Evolutionary conservation across 192 early-diverging fungal genomes (phyloP), one percentile per base, ranked within the genome.

Genomic region (Coemansia sp.): DNA sequence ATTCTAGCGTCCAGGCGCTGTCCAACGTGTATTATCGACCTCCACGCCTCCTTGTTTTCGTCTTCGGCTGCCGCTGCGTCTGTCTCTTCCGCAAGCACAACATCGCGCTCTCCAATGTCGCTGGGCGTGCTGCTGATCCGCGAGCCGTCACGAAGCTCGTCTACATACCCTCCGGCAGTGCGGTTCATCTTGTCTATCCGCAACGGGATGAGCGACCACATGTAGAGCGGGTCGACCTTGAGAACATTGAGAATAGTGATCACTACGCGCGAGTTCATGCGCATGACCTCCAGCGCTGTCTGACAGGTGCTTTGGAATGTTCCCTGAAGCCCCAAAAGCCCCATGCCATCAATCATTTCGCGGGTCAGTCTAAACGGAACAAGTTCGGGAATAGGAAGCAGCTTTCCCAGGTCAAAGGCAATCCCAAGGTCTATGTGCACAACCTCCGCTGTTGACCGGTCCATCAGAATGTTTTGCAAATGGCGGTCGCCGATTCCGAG

Each of bases 371-470:
- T 85, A 69, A 96, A 98, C 7, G 96, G 96, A 0, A 98, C 93
- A 23, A 90, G 76, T 79, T 98, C 96, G 16, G 97, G 95, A 16
- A 92, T 87, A 3, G 92, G 84, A 12, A 98, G 76, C 26, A 91
- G 74, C 74, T 90, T 93, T 16, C 97, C 97, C 72, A 94, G 89
- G 64, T 98, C 97, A 84, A 98, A 98, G 13, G 95, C 94, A 49
- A 98, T 96, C 15, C 95, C 96, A 48, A 97, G 87, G 73, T 98
- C 97, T 47, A 98, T 98, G 74, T 98, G 97, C 42, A 98, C 88
- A 12, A 97, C 64, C 58, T 96, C 95, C 4, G 91, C 97, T 1
- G 91, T 88, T 5, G 70, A 71, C 53, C 84, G 81, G 67, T 98
- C 94, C 7, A 98, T 81, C 62, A 98, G 66, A 23, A 97, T 95